Percentiles rank a stretch among this genome's conserved stretches.
Evolutionary conservation across 345 rosid species (phyloP).

Genomic region (Bruguiera sexangula): DNA sequence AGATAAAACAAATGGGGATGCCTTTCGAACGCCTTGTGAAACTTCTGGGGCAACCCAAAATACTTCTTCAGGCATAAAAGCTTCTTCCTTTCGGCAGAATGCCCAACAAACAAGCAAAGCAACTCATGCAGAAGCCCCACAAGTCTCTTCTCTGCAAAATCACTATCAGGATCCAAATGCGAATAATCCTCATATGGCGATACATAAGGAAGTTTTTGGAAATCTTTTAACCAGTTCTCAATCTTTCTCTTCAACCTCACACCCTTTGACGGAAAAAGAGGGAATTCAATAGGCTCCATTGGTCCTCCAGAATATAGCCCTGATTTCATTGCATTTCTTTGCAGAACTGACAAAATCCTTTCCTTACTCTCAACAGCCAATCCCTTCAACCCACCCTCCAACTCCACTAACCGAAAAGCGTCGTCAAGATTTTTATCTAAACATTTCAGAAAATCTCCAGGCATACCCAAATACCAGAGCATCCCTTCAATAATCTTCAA

Average conservation of each 20-base stretch:
- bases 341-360: constrained; percentile 49
- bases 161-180: constrained; percentile 58
- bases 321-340: constrained; percentile 53
- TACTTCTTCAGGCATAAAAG: constrained; percentile 67
- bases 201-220: constrained; percentile 66
- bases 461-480: constrained; percentile 84
- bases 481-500: constrained; percentile 69
- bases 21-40: constrained; percentile 88
- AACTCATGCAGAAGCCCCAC: constrained; percentile 84
- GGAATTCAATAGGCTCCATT: constrained; percentile 53
- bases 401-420: constrained; percentile 57
- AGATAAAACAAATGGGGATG: constrained; percentile 77
- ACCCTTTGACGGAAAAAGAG: constrained; percentile 78
- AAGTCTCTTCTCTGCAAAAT: constrained; percentile 78
- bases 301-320: constrained; percentile 37
- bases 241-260: constrained; percentile 68
- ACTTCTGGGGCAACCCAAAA: constrained; percentile 53
- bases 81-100: constrained; percentile 73
- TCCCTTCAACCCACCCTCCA: constrained; percentile 71
- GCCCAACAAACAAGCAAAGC: constrained; percentile 78
- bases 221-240: constrained; percentile 62
- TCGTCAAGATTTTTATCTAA: constrained; percentile 41
- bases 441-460: constrained; percentile 48
- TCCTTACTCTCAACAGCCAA: constrained; percentile 41
- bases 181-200: constrained; percentile 78